These are phyloP conservation scores for Mycena capillaripes DNA, from an alignment of 768 basidiomycete genomes.

Conservation along the genomic window DNA sequence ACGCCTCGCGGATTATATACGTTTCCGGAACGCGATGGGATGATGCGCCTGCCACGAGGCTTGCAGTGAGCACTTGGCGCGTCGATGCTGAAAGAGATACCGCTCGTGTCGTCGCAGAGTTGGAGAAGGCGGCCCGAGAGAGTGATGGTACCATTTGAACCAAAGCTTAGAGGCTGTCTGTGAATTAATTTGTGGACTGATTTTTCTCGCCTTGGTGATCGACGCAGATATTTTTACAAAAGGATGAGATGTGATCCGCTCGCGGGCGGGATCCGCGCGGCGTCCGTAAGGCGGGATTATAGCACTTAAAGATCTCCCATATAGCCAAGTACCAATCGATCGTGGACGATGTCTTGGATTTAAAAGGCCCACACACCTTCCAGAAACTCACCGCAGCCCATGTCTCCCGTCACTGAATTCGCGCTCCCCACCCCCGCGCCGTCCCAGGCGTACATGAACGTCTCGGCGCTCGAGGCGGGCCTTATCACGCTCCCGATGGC, in stretches of 20 bases:
- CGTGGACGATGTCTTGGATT: no score
- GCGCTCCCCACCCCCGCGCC: slow-evolving; percentile 53
- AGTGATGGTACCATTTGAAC: background rate
- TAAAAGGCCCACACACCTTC: no score
- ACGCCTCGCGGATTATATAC: slow-evolving; percentile 27
- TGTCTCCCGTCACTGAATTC: no score
- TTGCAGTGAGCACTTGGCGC: slow-evolving; percentile 35
- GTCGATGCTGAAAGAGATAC: slow-evolving; percentile 30
- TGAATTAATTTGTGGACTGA: background rate
- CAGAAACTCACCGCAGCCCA: no score
- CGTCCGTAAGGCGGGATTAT: no score
- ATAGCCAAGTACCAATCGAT: no score
- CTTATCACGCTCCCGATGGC: slow-evolving; percentile 53
- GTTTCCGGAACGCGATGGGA: slow-evolving; percentile 33
- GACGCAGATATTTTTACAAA: no score
- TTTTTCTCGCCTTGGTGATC: background rate
- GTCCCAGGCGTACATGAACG: slow-evolving; percentile 63
- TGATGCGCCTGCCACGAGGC: slow-evolving; percentile 21
- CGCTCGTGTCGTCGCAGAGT: slow-evolving; percentile 23
- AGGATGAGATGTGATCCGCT: no score
- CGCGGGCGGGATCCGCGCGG: no score
- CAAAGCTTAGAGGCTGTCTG: background rate
- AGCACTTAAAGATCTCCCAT: no score
- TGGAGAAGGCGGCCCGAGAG: slow-evolving; percentile 6
- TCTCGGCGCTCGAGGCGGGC: slow-evolving; percentile 71